Conservation (phyloP, 345 rosid species). For the Gossypium sturtianum region DNA sequence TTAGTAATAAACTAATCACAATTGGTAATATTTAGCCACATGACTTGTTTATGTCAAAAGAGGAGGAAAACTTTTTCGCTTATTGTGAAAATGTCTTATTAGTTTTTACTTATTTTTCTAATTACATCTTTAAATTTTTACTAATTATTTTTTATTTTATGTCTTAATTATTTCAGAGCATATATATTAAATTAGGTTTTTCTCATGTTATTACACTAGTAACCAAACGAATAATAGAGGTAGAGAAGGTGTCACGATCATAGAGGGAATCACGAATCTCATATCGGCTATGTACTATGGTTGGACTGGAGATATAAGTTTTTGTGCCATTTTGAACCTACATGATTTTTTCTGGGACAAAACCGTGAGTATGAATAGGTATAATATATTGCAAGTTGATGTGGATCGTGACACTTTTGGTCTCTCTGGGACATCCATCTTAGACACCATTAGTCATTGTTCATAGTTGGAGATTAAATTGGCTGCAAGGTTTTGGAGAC, state of each 20-base stretch:
- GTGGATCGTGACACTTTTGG: background rate
- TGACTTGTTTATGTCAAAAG: too few relatives aligned
- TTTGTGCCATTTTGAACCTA: background rate
- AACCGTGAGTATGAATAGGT: background rate
- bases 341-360: background rate
- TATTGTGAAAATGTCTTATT: too few relatives aligned
- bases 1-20: too few relatives aligned
- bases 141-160: too few relatives aligned
- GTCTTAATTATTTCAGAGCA: too few relatives aligned
- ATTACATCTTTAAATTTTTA: too few relatives aligned
- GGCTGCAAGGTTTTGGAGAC: conserved; percentile 1
- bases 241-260: background rate
- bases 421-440: background rate
- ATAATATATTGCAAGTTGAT: background rate
- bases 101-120: too few relatives aligned
- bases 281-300: background rate
- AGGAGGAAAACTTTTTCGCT: too few relatives aligned
- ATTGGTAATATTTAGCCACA: too few relatives aligned
- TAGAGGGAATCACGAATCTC: background rate
- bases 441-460: background rate
- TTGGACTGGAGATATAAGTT: background rate
- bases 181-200: too few relatives aligned
- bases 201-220: too few relatives aligned
- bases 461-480: background rate
- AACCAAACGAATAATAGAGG: too few relatives aligned